Conservation (phyloP, 768 basidiomycete genomes). For the Russula griseocarnosa region DNA sequence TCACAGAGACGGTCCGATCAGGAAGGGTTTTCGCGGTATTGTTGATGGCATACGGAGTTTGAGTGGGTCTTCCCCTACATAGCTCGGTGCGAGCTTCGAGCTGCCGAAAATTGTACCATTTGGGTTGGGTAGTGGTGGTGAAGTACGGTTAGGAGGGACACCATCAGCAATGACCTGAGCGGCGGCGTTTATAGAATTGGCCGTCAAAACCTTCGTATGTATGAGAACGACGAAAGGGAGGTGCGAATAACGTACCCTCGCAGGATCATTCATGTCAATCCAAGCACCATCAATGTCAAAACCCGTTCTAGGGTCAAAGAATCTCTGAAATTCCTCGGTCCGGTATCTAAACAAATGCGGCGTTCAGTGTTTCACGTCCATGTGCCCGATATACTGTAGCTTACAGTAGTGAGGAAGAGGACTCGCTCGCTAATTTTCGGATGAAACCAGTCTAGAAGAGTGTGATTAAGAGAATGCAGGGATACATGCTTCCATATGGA, state of each 20-base stretch:
- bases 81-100: conserved; percentile 23
- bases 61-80: conserved; percentile 39
- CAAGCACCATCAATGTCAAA: conserved; percentile 68
- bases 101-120: conserved; percentile 50
- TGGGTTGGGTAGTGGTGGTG: conserved; percentile 48
- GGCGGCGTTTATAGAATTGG: conserved; percentile 64
- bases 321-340: conserved; percentile 54
- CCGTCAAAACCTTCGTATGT: background rate
- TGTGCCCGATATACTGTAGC: too few species aligned
- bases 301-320: conserved; percentile 51
- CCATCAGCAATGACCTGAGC: conserved; percentile 49
- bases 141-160: conserved; percentile 53
- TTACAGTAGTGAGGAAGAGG: background rate
- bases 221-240: background rate
- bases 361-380: background rate
- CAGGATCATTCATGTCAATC: conserved; percentile 76
- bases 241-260: conserved; percentile 44
- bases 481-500: background rate
- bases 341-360: conserved; percentile 46
- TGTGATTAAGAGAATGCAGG: background rate
- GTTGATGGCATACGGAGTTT: conserved; percentile 58
- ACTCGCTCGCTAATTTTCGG: conserved; percentile 47
- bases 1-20: conserved; percentile 51
- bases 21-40: conserved; percentile 32
- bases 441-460: conserved; percentile 55